Conservation (phyloP, 1,284 basidiomycete species). For the Cutaneotrichosporon sp. region DNA sequence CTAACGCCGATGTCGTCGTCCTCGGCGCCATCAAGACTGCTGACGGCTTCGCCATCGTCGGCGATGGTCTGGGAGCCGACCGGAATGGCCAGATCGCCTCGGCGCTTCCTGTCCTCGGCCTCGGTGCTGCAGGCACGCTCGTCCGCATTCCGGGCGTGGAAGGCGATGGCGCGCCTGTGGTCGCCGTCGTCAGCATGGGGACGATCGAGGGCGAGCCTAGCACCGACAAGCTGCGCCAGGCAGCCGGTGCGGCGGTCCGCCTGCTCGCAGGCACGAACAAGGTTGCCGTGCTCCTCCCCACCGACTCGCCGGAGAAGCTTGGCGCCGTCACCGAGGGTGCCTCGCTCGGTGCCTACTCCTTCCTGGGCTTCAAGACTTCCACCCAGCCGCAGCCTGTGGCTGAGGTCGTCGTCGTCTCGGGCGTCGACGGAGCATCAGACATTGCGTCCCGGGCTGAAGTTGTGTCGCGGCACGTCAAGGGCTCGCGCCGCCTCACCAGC, state of each 20-base stretch:
- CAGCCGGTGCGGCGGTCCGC: conserved; percentile 5
- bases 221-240: conserved; percentile 11
- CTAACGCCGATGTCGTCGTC: too few relatives aligned
- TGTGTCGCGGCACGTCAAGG: conserved; percentile 13
- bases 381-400: background rate
- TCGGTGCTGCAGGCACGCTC: too few relatives aligned
- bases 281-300: conserved; percentile 2
- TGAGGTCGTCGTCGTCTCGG: conserved; percentile 1
- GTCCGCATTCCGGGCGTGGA: too few relatives aligned
- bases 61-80: too few relatives aligned
- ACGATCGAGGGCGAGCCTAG: too few relatives aligned
- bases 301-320: background rate
- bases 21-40: too few relatives aligned
- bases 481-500: conserved; percentile 17
- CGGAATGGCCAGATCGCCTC: too few relatives aligned
- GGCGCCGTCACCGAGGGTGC: conserved; percentile 1
- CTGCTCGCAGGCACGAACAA: background rate
- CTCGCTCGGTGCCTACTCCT: conserved; percentile 5
- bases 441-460: conserved; percentile 9
- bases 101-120: too few relatives aligned
- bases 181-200: too few relatives aligned
- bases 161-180: too few relatives aligned
- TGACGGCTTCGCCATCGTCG: too few relatives aligned
- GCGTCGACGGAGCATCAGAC: too few relatives aligned
- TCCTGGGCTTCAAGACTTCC: conserved; percentile 1